Base-by-base conservation (phyloP, 352 stramenopile species). In the Phytophthora capsici region DNA sequence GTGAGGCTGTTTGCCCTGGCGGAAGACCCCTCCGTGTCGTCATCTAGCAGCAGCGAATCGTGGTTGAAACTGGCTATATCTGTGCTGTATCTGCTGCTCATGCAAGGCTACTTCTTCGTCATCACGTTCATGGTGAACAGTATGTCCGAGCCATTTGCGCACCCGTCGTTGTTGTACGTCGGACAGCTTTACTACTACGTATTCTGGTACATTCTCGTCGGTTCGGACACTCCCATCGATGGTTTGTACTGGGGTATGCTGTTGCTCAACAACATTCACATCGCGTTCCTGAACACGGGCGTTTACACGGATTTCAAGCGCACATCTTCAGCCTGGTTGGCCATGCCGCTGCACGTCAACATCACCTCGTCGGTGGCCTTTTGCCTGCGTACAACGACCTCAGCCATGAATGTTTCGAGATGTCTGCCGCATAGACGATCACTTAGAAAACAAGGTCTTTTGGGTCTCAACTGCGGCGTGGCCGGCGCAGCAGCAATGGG, bases 151-250 rank as follows among this genome's bases (percentile, higher is more conserved):
- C 86, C 86, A 23, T 95, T 91, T 56, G 66, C 84, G 5, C 84
- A 95, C 43, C 88, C 88, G 26, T 93, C 86, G 57, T 59, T 95
- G 47, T 58, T 95, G n/a, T 95, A 94, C 68, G 68, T 92, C 4
- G 84, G 82, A 2, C 88, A 95, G 63, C 70, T 95, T 5, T 95
- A 95, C 52, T 95, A 93, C 61, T 95, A 95, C 56, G 67, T 91
- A 9, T 95, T 93, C 61, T 95, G 88, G 88, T 95, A 95, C 69
- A 87, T 94, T 48, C 64, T 95, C 16, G 88, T 95, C 6, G 83
- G 86, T 13, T 89, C 80, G 0, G 88, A 95, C 55, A 83, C 82
- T 16, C 88, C 88, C 2, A 94, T 95, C 32, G 88, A 95, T 41
- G 63, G 66, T 44, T 65, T 94, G 1, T 95, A 95, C 50, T 94